Evolutionary conservation across 768 basidiomycete species (phyloP).

Genomic region (Trametes sanguinea): DNA sequence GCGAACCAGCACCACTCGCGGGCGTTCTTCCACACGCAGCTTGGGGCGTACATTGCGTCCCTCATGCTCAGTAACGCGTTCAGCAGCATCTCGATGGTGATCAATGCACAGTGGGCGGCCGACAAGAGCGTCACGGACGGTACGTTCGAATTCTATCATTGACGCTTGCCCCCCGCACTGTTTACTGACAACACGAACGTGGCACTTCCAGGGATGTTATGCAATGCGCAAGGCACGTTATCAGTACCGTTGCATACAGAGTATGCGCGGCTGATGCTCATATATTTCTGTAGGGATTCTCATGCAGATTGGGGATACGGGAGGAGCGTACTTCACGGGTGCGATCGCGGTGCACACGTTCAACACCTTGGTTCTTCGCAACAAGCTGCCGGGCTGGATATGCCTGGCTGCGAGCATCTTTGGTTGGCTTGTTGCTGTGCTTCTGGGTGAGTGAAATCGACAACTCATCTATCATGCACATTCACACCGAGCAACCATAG

Average conservation of each 20-base stretch:
- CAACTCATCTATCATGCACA: not conserved
- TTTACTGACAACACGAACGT: not conserved
- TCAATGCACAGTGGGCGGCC: conserved; percentile 50
- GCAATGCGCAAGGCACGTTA: conserved; percentile 59
- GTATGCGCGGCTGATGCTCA: not conserved
- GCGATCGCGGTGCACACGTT: conserved; percentile 70
- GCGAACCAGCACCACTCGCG: conserved; percentile 29
- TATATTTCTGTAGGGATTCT: conserved; percentile 31
- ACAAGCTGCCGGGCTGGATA: conserved; percentile 51
- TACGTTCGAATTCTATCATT: not conserved
- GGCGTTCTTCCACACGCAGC: conserved; percentile 70
- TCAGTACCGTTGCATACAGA: not conserved
- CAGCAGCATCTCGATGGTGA: conserved; percentile 52
- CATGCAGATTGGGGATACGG: conserved; percentile 63
- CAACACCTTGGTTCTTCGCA: conserved; percentile 60
- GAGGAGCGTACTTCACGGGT: conserved; percentile 64
- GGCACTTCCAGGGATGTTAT: conserved; percentile 43
- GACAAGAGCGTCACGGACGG: conserved; percentile 9
- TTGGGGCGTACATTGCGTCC: conserved; percentile 68
- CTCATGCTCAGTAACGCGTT: conserved; percentile 61
- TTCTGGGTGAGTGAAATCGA: conserved; percentile 46
- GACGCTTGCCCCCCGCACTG: no score
- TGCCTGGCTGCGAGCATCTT: conserved; percentile 43
- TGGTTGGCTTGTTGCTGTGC: conserved; percentile 56
- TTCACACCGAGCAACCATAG: not conserved